phyloP scores from a whole-genome alignment of 352 stramenopile species.

The Pythium monospermum region DNA sequence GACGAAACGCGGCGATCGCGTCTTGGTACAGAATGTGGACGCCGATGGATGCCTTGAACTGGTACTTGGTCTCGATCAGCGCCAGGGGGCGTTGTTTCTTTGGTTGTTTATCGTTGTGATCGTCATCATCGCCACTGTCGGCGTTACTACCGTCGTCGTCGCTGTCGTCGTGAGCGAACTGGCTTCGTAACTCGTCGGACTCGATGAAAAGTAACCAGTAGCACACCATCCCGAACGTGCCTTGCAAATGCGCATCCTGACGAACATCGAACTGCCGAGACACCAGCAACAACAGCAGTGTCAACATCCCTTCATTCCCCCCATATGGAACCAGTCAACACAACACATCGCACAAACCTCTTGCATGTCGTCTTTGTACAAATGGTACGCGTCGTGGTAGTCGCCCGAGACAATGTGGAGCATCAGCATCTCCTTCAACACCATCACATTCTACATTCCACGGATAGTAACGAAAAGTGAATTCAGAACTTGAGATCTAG shows the following conservation, averaged over 20 bases:
- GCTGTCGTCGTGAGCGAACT: slow-evolving; percentile 30
- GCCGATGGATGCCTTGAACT: slow-evolving; percentile 63
- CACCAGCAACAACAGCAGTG: slow-evolving; percentile 2
- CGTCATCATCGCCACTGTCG: not conserved
- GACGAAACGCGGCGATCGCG: slow-evolving; percentile 42
- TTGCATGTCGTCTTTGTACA: slow-evolving; percentile 75
- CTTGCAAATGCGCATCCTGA: slow-evolving; percentile 52
- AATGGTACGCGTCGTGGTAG: slow-evolving; percentile 74
- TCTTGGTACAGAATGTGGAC: slow-evolving; percentile 74
- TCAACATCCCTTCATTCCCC: too few species aligned
- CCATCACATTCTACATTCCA: slow-evolving; percentile 42
- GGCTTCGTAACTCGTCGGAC: slow-evolving; percentile 54
- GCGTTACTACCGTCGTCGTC: slow-evolving; percentile 13
- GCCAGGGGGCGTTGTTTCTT: too few species aligned
- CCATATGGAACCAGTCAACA: too few species aligned
- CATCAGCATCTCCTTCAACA: slow-evolving; percentile 73
- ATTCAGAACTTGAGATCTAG: slow-evolving; percentile 1
- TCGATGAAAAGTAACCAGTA: slow-evolving; percentile 84
- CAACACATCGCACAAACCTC: too few species aligned
- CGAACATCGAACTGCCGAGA: slow-evolving; percentile 35
- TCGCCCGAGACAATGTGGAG: slow-evolving; percentile 64
- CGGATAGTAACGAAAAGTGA: too few species aligned
- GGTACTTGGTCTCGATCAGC: slow-evolving; percentile 51
- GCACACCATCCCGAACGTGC: slow-evolving; percentile 72
- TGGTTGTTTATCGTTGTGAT: too few species aligned